A percentile compares a stretch with the other conserved stretches of the same genome.
Evolutionary conservation across 805 yeast species (phyloP).

Genomic region (Schwanniomyces polymorphus): DNA sequence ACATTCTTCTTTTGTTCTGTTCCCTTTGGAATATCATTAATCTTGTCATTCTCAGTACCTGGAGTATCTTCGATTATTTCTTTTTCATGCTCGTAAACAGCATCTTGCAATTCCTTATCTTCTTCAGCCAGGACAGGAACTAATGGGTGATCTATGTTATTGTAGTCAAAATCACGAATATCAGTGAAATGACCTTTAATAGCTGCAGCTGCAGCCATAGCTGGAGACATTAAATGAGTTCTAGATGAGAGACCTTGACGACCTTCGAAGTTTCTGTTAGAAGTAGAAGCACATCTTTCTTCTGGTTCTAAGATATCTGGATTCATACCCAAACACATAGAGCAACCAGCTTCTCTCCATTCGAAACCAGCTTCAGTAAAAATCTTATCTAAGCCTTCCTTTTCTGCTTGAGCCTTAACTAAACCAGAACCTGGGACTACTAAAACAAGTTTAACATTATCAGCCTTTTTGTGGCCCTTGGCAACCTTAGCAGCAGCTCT

Average conservation of each 20-base stretch:
- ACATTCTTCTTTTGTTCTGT: constrained; percentile 26
- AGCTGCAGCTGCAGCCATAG: constrained; percentile 99
- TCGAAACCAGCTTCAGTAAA: constrained; percentile 92
- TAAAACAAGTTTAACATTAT: constrained; percentile 74
- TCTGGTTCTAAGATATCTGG: constrained; percentile 94
- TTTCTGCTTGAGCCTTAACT: constrained; percentile 90
- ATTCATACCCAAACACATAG: constrained; percentile 99
- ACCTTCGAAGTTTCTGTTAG: constrained; percentile 98
- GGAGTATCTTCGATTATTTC: constrained; percentile 57
- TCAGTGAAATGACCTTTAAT: constrained; percentile 88
- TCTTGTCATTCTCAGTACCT: constrained; percentile 53
- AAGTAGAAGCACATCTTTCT: constrained; percentile 98
- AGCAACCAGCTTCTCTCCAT: constrained; percentile 99
- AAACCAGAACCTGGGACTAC: constrained; percentile 98
- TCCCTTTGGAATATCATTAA: constrained; percentile 62
- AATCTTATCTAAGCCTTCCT: constrained; percentile 89
- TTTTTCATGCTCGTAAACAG: constrained; percentile 71
- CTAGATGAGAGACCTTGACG: constrained; percentile 97
- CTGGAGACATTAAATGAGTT: constrained; percentile 97
- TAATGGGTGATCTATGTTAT: constrained; percentile 59
- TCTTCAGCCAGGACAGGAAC: constrained; percentile 45
- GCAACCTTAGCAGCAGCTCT: constrained; percentile 94
- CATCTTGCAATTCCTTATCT: constrained; percentile 63
- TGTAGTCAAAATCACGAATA: constrained; percentile 76
- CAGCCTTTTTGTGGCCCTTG: constrained; percentile 85